Base-by-base conservation (phyloP, 345 rosid genomes). In the Iberis pinnata region DNA sequence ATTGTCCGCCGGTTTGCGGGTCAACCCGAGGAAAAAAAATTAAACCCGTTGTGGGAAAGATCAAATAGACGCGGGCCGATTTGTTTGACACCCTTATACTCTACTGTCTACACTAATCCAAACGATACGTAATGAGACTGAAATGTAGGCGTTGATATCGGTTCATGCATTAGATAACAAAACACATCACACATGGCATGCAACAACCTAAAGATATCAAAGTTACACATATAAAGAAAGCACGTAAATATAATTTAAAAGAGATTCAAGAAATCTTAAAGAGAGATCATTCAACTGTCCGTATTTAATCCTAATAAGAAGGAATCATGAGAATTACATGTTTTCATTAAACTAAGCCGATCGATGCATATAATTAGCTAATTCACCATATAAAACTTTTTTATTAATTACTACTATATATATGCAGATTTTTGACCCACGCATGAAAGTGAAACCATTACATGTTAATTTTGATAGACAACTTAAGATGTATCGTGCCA, bases 301-400 rank as follows among this genome's bases (percentile, higher is more conserved):
- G n/a, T n/a, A n/a, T 49, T 57, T 51, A 8, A 51, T 65, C 59
- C 70, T 37, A 52, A 26, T 31, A 37, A 38, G 24, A 51, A 66
- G 65, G 65, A 43, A 40, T n/a, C 65, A 66, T 66, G 65, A 58
- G 8, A 52, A 20, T 31, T 44, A 38, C 65, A 52, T 66, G 54
- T 12, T 19, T 18, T 27, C 59, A 49, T 29, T 18, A 43, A 58
- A 36, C 63, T 18, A 56, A 56, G 40, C n/a, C 24, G n/a, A n/a
- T n/a, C n/a, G n/a, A 22, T 56, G 27, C 26, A 45, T 35, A 43
- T 26, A 25, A 48, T n/a, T n/a, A n/a, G n/a, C n/a, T n/a, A 25
- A 15, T 43, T 31, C 43, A 17, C 36, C 40, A 6, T 18, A 27
- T 19, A 5, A 63, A 44, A 26, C 39, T 17, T n/a, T n/a, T n/a